Conservation (phyloP, 257 asterid species). For the Misopates orontium region DNA sequence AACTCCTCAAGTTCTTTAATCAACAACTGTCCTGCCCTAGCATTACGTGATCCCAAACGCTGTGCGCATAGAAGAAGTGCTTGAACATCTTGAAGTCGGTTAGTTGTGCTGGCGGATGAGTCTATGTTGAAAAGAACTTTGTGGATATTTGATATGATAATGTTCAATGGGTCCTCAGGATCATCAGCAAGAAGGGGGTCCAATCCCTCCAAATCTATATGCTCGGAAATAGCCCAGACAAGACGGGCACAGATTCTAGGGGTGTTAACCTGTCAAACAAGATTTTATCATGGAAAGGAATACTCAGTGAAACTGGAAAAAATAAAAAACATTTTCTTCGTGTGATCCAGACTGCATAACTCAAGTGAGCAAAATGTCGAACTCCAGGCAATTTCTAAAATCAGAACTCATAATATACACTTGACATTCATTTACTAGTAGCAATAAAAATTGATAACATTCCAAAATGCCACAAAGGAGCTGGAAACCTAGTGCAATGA, state of each 20-base stretch:
- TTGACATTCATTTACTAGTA: conserved; percentile 6
- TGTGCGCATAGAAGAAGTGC: conserved; percentile 87
- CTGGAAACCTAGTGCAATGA: conserved; percentile 11
- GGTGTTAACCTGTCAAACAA: conserved; percentile 73
- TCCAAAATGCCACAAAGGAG: conserved; percentile 6
- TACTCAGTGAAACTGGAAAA: neutral
- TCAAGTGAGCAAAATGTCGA: conserved; percentile 1
- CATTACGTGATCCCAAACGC: conserved; percentile 80
- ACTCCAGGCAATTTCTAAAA: neutral
- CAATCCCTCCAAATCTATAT: conserved; percentile 77
- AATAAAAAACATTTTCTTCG: neutral
- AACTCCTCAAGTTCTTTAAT: conserved; percentile 89
- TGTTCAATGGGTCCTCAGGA: conserved; percentile 79
- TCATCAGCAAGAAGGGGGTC: conserved; percentile 93
- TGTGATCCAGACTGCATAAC: neutral
- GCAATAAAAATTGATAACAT: conserved; percentile 5
- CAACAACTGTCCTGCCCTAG: conserved; percentile 80
- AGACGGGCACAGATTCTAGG: conserved; percentile 77
- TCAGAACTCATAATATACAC: neutral
- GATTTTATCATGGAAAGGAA: conserved; percentile 20
- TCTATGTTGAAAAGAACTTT: conserved; percentile 71
- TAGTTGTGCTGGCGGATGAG: conserved; percentile 66
- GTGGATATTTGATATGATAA: conserved; percentile 65
- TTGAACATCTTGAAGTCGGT: conserved; percentile 86
- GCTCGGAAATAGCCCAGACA: conserved; percentile 88